Conservation (phyloP, 768 basidiomycete species). For the Chalciporus sphaerocephalus region DNA sequence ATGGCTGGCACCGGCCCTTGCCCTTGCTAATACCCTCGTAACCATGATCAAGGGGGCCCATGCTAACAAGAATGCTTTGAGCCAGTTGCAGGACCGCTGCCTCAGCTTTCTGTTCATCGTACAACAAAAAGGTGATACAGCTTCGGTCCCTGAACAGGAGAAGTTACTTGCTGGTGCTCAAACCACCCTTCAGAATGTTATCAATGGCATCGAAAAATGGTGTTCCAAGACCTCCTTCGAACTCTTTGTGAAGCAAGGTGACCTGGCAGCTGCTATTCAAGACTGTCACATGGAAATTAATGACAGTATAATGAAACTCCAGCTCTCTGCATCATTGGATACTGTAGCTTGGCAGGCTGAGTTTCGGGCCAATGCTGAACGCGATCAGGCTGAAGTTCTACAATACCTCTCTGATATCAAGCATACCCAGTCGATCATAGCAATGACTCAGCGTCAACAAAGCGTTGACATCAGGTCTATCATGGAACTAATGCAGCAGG, state of each 20-base stretch:
- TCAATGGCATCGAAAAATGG: conserved; percentile 44
- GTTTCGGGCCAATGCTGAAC: conserved; percentile 35
- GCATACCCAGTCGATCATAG: conserved; percentile 36
- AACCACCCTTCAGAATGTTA: conserved; percentile 33
- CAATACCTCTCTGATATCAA: conserved; percentile 41
- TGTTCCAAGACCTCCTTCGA: conserved; percentile 35
- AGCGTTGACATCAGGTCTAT: conserved; percentile 36
- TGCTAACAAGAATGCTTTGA: conserved; percentile 42
- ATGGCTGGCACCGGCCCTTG: conserved; percentile 41
- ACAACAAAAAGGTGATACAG: conserved; percentile 30
- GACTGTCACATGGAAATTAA: conserved; percentile 42
- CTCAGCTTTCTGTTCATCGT: conserved; percentile 39
- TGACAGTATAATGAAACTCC: conserved; percentile 45
- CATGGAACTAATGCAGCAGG: conserved; percentile 51
- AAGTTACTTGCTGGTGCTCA: conserved; percentile 32
- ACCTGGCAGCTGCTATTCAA: conserved; percentile 42
- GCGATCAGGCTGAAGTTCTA: conserved; percentile 44
- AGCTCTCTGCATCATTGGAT: conserved; percentile 46
- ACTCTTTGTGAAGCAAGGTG: conserved; percentile 43
- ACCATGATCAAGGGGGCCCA: conserved; percentile 44
- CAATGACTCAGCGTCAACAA: conserved; percentile 31
- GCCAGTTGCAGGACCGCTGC: conserved; percentile 45
- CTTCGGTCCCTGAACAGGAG: conserved; percentile 29
- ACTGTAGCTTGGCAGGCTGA: conserved; percentile 47
- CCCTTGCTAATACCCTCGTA: conserved; percentile 41